Conservation (phyloP, 257 asterid genomes). For the Scutellaria baicalensis region DNA sequence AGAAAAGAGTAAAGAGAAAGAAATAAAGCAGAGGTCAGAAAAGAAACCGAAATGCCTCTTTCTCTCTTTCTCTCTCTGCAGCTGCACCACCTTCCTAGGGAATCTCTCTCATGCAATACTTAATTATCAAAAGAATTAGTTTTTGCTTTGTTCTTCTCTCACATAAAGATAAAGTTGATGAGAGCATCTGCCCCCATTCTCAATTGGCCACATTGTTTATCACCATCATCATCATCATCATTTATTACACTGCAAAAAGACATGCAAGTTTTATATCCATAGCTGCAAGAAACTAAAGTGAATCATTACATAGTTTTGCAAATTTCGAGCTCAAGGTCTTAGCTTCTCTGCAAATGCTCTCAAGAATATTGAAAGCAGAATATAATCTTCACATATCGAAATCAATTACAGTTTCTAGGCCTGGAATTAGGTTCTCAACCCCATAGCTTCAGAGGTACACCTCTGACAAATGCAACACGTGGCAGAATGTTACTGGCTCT, state of each 20-base stretch:
- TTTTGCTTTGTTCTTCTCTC: constrained; percentile 20
- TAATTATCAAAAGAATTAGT: neutral
- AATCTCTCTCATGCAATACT: constrained; percentile 36
- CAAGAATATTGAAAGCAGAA: too few species aligned
- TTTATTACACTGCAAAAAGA: neutral
- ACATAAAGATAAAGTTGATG: constrained; percentile 51
- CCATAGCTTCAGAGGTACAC: neutral
- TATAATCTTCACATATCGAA: too few species aligned
- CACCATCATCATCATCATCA: neutral
- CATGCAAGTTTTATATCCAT: neutral
- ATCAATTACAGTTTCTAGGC: neutral
- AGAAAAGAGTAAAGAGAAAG: constrained; percentile 14
- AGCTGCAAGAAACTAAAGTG: too few species aligned
- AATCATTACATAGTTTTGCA: too few species aligned
- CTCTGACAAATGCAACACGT: constrained; percentile 1
- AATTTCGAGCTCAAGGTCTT: too few species aligned
- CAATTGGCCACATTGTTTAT: constrained; percentile 4
- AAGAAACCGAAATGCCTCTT: constrained; percentile 34
- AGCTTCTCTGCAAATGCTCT: too few species aligned
- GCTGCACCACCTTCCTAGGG: constrained; percentile 33
- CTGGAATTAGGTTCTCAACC: constrained; percentile 22
- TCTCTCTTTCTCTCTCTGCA: too few species aligned
- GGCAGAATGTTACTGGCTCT: neutral
- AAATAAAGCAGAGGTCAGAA: constrained; percentile 18
- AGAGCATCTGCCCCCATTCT: constrained; percentile 46